Conservation (phyloP, 176 grass and related monocot species). For the Zizania latifolia region DNA sequence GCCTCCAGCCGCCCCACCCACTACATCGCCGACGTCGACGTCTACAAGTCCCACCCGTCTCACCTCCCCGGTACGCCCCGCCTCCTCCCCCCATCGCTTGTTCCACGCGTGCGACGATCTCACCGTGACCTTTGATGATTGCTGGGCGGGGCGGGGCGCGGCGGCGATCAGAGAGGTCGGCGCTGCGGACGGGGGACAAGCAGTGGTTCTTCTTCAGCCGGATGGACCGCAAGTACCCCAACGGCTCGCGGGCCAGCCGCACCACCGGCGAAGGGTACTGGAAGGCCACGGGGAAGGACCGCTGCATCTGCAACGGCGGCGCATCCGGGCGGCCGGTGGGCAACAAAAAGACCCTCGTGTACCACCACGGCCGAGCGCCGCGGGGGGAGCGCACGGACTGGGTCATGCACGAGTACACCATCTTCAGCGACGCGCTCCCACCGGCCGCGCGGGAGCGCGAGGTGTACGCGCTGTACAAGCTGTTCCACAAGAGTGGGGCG, state of each 20-base stretch:
- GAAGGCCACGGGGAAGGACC: constrained; percentile 87
- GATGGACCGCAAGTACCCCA: constrained; percentile 85
- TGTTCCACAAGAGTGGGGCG: constrained; percentile 86
- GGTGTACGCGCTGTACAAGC: constrained; percentile 81
- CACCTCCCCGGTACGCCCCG: constrained; percentile 69
- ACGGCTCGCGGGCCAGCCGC: constrained; percentile 75
- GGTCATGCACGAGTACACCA: constrained; percentile 91
- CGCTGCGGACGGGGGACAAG: constrained; percentile 75
- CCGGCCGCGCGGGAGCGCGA: constrained; percentile 29
- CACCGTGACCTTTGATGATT: not conserved
- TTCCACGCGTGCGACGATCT: not conserved
- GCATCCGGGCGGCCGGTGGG: constrained; percentile 32
- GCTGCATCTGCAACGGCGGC: constrained; percentile 39
- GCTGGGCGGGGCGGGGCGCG: too few species aligned
- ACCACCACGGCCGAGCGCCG: constrained; percentile 77
- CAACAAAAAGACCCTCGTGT: constrained; percentile 86
- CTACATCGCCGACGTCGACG: constrained; percentile 74
- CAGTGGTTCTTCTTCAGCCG: constrained; percentile 97
- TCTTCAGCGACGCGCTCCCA: constrained; percentile 52
- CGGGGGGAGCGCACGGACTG: constrained; percentile 78
- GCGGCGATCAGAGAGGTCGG: constrained; percentile 53
- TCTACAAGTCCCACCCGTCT: constrained; percentile 93
- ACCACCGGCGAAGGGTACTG: constrained; percentile 69
- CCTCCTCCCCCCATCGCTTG: not conserved
- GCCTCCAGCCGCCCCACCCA: constrained; percentile 38